These are phyloP conservation scores for Craterostigma plantagineum DNA, from an alignment of 257 asterid genomes.

Conservation along the genomic window DNA sequence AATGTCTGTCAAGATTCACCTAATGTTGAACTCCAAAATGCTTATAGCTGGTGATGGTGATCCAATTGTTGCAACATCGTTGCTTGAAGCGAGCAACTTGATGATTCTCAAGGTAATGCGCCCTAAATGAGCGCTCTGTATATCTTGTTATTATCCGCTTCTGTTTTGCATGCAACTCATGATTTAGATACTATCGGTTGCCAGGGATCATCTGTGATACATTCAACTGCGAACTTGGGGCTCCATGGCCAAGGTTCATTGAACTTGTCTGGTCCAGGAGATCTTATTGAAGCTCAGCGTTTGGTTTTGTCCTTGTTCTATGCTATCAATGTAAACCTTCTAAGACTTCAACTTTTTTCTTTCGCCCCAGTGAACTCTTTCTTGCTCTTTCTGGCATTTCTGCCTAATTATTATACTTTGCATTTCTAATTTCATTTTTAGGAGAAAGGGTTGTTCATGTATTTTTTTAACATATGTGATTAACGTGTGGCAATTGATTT, in stretches of 20 bases:
- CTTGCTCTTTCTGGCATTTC: no score
- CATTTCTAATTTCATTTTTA: no score
- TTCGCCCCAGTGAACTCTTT: no score
- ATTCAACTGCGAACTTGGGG: constrained; percentile 88
- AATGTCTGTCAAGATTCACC: constrained; percentile 92
- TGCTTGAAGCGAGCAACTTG: constrained; percentile 95
- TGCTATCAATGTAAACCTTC: constrained; percentile 59
- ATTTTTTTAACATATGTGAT: no score
- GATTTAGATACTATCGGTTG: no score
- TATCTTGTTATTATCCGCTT: constrained; percentile 6
- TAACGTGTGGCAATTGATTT: no score
- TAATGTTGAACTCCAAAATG: constrained; percentile 94
- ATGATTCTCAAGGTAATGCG: constrained; percentile 93
- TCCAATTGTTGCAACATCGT: constrained; percentile 82
- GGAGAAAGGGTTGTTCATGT: no score
- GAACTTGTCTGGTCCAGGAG: constrained; percentile 93
- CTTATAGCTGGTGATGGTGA: constrained; percentile 97
- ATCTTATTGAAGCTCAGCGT: constrained; percentile 84
- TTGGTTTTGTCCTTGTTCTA: constrained; percentile 81
- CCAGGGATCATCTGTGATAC: constrained; percentile 80
- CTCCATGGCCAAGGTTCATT: constrained; percentile 92
- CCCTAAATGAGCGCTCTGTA: no score
- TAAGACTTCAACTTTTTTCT: not conserved
- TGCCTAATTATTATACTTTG: no score
- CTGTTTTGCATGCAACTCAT: no score